Evolutionary conservation across 345 rosid species (phyloP), one percentile per base, ranked within the genome.

Genomic region (Kandelia obovata): DNA sequence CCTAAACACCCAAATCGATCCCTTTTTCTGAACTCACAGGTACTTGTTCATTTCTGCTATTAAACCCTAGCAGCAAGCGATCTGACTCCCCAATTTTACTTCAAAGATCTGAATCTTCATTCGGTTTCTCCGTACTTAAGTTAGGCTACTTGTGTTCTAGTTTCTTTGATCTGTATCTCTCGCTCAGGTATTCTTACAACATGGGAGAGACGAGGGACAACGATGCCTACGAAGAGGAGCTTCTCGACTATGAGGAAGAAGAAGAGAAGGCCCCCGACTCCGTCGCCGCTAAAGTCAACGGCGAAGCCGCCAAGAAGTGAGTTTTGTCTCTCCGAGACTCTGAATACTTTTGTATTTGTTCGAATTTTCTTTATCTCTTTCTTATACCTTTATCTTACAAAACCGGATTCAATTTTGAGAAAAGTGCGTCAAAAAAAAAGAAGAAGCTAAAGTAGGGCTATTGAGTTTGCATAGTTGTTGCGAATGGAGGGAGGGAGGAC

Each of bases 151-250:
- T 56, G 26, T 56, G 2, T 55, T 55, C 27, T 6, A 26, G 7
- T n/a, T 7, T n/a, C 10, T 55, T 13, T 71, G 30, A 55, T 20
- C 47, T 19, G 21, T 52, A 73, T 61, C 69, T 43, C 74, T 7
- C 69, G 34, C 74, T 7, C 9, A 68, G 26, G 58, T 62, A 21
- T 61, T 58, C 53, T 16, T 53, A 28, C 84, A 67, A 57, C 77
- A 95, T 95, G 99, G 99, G 89, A 57, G 99, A 95, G 63, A 86
- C 92, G 49, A 89, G 87, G 71, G 99, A 92, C 79, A 89, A 85
- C 94, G 99, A 95, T 32, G 87, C 88, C n/a, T 95, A 95, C 77
- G 98, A 95, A 88, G 99, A 95, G 73, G 99, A 95, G 94, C 99
- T 95, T 65, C 81, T 95, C 47, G 99, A 95, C 73, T 92, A 95